These are phyloP conservation scores for Leccinum ochraceum DNA, from an alignment of 768 basidiomycete species.

Conservation along the genomic window DNA sequence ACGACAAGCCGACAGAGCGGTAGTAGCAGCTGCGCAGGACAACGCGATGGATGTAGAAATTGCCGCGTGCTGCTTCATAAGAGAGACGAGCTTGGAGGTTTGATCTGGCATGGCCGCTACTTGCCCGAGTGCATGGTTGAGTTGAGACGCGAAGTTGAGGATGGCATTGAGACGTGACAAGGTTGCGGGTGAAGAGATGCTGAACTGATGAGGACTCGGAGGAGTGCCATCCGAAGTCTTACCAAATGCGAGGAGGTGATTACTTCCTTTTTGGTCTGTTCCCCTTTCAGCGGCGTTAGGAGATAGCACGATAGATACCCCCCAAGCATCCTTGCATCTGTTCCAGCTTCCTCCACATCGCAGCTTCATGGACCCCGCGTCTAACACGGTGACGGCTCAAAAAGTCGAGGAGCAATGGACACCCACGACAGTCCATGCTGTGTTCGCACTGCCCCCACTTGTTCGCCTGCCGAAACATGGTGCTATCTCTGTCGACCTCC, in stretches of 20 bases:
- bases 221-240: constrained; percentile 17
- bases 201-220: too few relatives aligned
- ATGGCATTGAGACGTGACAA: too few relatives aligned
- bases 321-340: too few relatives aligned
- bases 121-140: too few relatives aligned
- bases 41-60: constrained; percentile 28
- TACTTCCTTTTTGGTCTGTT: too few relatives aligned
- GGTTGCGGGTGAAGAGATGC: too few relatives aligned
- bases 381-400: not conserved
- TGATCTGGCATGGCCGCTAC: too few relatives aligned
- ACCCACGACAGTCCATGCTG: constrained; percentile 1
- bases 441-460: not conserved
- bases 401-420: constrained; percentile 21
- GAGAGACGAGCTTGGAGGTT: constrained; percentile 34
- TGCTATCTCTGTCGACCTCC: constrained; percentile 7
- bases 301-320: not conserved
- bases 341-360: too few relatives aligned
- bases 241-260: constrained; percentile 11
- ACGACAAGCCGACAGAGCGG: constrained; percentile 19
- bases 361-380: too few relatives aligned
- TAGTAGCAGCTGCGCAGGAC: constrained; percentile 23
- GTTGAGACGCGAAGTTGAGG: too few relatives aligned
- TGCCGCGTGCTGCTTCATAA: constrained; percentile 63
- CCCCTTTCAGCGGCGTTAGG: too few relatives aligned
- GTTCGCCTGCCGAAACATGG: not conserved